Evolutionary conservation across 352 stramenopile species (phyloP), one percentile per base, ranked within the genome.

Genomic region (Plasmopara viticola): DNA sequence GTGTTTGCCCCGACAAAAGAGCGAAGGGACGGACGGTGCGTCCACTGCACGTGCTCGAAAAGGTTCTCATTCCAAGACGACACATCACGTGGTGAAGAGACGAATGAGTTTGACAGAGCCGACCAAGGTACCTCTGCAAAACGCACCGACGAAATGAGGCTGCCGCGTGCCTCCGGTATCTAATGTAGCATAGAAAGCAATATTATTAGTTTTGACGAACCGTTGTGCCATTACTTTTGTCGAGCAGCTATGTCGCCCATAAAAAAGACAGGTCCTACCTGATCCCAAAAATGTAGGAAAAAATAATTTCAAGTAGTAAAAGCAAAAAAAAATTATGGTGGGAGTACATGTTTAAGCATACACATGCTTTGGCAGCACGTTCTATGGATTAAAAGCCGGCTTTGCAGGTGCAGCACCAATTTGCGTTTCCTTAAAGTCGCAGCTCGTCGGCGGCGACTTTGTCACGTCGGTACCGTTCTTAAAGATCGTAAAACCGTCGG

Each of bases 401-500:
- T 25, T 35, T 1, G 31, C 31, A 9, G 5, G 30, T 34, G 9
- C 9, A 34, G 9, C 30, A 34, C 5, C 5, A 34, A 46, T n/a
- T n/a, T n/a, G n/a, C n/a, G n/a, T n/a, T n/a, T n/a, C n/a, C n/a
- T 34, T 4, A 51, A 51, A 15, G 60, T 60, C 17, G 58, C n/a
- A 48, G 17, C 53, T 68, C 31, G 45, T 63, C 47, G 62, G 63
- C 10, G 63, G 63, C 70, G 66, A 79, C 40, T 25, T 60, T 9
- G 60, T 66, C 17, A 68, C 53, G 30, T 70, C 70, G n/a, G 56
- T 53, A 0, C 64, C 64, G 49, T 74, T 65, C 12, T 58, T 53
- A 42, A 68, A 72, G 45, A 79, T 76, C n/a, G 70, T 79, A 52
- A 79, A 79, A 31, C 64, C 66, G 20, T 79, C 70, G 12, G 66